Conservation (phyloP, 1,284 basidiomycete genomes). For the Pseudozyma tsukubaensis region DNA sequence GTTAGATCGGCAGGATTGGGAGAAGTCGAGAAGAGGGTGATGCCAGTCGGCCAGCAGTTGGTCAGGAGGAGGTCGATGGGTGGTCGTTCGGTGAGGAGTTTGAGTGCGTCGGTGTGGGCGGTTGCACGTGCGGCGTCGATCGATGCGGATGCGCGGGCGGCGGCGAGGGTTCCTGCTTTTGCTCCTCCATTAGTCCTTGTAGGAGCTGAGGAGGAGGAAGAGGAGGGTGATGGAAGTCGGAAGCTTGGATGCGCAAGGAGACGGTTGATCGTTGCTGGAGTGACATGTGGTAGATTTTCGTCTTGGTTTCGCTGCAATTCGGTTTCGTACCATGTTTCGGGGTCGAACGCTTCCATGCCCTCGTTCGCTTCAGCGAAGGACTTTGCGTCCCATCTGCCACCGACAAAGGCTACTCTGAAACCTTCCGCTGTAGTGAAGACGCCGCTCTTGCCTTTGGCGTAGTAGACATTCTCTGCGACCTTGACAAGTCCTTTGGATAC, state of each 20-base stretch:
- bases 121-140: constrained; percentile 12
- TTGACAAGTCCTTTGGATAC: constrained; percentile 11
- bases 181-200: not conserved
- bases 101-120: constrained; percentile 27
- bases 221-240: constrained; percentile 16
- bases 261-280: constrained; percentile 22
- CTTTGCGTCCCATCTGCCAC: constrained; percentile 38
- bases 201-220: not conserved
- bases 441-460: constrained; percentile 50
- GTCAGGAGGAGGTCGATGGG: constrained; percentile 63
- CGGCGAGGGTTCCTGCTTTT: constrained; percentile 53
- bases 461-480: constrained; percentile 52
- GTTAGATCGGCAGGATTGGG: constrained; percentile 10
- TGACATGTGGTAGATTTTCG: constrained; percentile 26
- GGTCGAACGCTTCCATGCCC: constrained; percentile 7
- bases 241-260: constrained; percentile 48
- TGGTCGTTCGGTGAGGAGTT: constrained; percentile 18
- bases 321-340: constrained; percentile 24
- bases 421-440: constrained; percentile 26
- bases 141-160: constrained; percentile 38
- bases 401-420: constrained; percentile 53
- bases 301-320: constrained; percentile 6
- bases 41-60: constrained; percentile 57
- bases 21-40: constrained; percentile 49
- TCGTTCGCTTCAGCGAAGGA: constrained; percentile 18